Percentiles rank a stretch among this genome's conserved stretches.
Conservation (phyloP, 1,284 basidiomycete species). For the Anthracocystis setariae region DNA sequence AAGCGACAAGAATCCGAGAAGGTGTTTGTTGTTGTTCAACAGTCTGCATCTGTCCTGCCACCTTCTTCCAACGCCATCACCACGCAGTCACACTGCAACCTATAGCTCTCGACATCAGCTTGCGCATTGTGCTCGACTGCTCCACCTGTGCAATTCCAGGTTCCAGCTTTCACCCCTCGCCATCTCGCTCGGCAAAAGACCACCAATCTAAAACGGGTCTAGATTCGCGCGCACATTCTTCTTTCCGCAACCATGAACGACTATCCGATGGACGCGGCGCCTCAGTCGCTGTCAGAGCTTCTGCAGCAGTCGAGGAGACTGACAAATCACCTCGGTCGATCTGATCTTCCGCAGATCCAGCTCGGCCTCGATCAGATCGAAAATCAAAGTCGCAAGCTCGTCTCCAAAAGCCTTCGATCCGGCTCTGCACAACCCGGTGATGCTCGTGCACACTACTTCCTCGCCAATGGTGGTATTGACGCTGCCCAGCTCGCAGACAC, state of each 20-base stretch:
- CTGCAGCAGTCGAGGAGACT: conserved; percentile 65
- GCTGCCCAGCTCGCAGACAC: conserved; percentile 80
- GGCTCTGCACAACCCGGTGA: conserved; percentile 73
- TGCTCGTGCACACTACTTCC: conserved; percentile 70
- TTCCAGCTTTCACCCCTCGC: background rate
- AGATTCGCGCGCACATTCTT: background rate
- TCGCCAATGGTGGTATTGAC: conserved; percentile 90
- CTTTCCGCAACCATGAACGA: conserved; percentile 38
- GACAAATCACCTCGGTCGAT: conserved; percentile 63
- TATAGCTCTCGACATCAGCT: no score
- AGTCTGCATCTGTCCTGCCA: background rate
- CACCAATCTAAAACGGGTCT: no score
- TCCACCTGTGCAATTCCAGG: no score
- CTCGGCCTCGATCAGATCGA: conserved; percentile 92
- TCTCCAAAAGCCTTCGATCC: conserved; percentile 55
- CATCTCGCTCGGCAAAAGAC: no score
- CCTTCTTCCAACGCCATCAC: conserved; percentile 9
- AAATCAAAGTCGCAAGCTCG: conserved; percentile 72
- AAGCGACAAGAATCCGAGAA: background rate
- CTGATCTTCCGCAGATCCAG: conserved; percentile 83
- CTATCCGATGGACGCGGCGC: conserved; percentile 51
- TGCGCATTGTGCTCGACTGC: no score
- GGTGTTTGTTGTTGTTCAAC: conserved; percentile 14
- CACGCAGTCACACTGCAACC: background rate
- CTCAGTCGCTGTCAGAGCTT: conserved; percentile 61